Evolutionary conservation across 2,329 filamentous ascomycete genomes (phyloP).

Genomic region (Gliomastix tumulicola): DNA sequence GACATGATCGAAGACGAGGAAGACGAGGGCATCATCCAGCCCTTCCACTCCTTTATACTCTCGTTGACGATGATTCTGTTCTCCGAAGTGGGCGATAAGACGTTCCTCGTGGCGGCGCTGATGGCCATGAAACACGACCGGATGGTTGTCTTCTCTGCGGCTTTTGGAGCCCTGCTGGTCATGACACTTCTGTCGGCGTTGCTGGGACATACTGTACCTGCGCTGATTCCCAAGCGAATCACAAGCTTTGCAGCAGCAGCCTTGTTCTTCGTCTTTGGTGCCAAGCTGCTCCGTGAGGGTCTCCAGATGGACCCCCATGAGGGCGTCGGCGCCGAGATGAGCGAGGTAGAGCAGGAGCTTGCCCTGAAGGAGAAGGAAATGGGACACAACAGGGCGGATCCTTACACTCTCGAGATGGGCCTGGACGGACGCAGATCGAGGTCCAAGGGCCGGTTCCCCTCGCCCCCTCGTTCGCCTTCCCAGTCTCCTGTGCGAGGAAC

Average conservation of each 20-base stretch:
- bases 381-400: conserved; percentile 59
- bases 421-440: conserved; percentile 61
- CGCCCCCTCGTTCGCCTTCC: conserved; percentile 73
- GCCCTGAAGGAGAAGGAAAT: conserved; percentile 86
- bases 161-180: conserved; percentile 81
- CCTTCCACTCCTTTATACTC: conserved; percentile 81
- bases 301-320: conserved; percentile 83
- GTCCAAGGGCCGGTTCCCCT: conserved; percentile 69
- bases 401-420: conserved; percentile 76
- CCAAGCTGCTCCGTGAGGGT: conserved; percentile 77
- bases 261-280: conserved; percentile 86
- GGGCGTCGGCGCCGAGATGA: conserved; percentile 94
- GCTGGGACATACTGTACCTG: conserved; percentile 85
- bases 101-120: conserved; percentile 89
- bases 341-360: conserved; percentile 89
- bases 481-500: conserved; percentile 60
- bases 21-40: conserved; percentile 62
- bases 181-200: conserved; percentile 96
- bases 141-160: conserved; percentile 87
- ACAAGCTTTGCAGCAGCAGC: conserved; percentile 81
- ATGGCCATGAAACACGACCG: conserved; percentile 99
- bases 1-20: conserved; percentile 27
- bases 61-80: conserved; percentile 97
- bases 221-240: conserved; percentile 81
- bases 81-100: conserved; percentile 97